Evolutionary conservation across 2,329 filamentous ascomycete species (phyloP).

Genomic region (Hypoxylon sp.): DNA sequence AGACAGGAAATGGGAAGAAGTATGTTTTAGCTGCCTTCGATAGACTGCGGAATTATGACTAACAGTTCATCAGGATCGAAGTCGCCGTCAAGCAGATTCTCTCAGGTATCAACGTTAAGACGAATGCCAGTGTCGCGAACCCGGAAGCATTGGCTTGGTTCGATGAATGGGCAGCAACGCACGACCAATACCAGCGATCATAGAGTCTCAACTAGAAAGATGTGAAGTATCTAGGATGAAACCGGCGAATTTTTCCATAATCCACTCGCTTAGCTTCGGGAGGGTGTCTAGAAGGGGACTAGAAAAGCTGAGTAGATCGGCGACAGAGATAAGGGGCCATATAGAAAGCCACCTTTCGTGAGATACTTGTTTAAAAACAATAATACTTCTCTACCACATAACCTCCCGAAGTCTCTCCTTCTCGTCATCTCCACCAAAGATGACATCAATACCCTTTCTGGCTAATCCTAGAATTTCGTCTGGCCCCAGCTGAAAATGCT

Average conservation of each 20-base stretch:
- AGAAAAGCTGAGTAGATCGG: not conserved
- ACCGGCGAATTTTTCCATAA: not conserved
- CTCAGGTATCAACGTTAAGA: constrained; percentile 86
- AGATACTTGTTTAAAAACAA: not conserved
- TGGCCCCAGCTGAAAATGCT: constrained; percentile 72
- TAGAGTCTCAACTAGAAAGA: too few relatives aligned
- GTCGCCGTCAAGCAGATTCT: constrained; percentile 97
- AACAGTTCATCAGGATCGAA: constrained; percentile 74
- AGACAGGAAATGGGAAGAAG: constrained; percentile 97
- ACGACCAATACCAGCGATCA: constrained; percentile 48
- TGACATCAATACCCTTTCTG: constrained; percentile 70
- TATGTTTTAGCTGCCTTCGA: constrained; percentile 59
- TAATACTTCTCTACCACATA: constrained; percentile 57
- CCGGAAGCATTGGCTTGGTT: constrained; percentile 91
- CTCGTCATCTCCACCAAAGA: constrained; percentile 74
- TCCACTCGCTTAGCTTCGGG: not conserved
- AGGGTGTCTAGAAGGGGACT: not conserved
- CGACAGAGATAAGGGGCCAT: not conserved
- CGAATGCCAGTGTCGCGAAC: constrained; percentile 93
- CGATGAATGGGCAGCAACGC: constrained; percentile 74
- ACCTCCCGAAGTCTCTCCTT: constrained; percentile 65
- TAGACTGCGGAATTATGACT: constrained; percentile 25
- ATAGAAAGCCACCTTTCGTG: constrained; percentile 18
- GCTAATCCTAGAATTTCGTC: constrained; percentile 65
- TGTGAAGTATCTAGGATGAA: not conserved